Conservation (phyloP, 495 filamentous ascomycete species). For the Talaromyces nanjingensis region DNA sequence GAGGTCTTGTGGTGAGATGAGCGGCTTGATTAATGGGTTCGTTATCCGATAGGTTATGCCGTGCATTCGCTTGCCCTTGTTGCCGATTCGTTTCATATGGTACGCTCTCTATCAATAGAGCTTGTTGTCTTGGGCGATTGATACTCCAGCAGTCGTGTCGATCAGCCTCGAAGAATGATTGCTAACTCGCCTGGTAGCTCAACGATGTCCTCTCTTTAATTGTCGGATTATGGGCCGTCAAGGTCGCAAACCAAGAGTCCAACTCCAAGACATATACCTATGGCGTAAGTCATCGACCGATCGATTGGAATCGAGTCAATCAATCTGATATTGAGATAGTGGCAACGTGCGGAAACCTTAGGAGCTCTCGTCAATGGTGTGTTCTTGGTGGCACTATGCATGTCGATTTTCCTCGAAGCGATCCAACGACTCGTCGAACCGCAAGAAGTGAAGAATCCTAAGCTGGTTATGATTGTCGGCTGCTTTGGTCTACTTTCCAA, state of each 20-base stretch:
- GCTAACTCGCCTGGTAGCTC: constrained; percentile 43
- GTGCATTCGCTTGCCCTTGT: constrained; percentile 89
- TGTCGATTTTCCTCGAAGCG: constrained; percentile 93
- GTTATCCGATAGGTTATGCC: constrained; percentile 49
- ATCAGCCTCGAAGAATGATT: neutral
- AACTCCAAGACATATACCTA: constrained; percentile 88
- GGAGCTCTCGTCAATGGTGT: constrained; percentile 95
- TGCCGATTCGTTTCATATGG: constrained; percentile 98
- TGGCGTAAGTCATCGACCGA: constrained; percentile 53
- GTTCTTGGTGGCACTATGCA: constrained; percentile 89
- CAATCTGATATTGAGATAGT: constrained; percentile 45
- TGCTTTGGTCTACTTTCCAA: constrained; percentile 83
- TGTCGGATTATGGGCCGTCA: constrained; percentile 93
- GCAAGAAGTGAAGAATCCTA: constrained; percentile 73
- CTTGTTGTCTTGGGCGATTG: neutral
- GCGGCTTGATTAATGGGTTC: constrained; percentile 12
- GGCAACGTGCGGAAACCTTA: constrained; percentile 96
- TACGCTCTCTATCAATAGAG: constrained; percentile 28
- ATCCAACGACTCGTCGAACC: constrained; percentile 84
- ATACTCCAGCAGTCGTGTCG: neutral
- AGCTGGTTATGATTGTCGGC: constrained; percentile 81
- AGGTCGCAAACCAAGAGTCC: constrained; percentile 67
- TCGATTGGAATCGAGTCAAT: constrained; percentile 9
- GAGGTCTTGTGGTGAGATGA: neutral
- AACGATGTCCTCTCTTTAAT: constrained; percentile 94